These are phyloP conservation scores for Fraxinus xanthoxyloides DNA, from an alignment of 305 asterid species.

Conservation along the genomic window DNA sequence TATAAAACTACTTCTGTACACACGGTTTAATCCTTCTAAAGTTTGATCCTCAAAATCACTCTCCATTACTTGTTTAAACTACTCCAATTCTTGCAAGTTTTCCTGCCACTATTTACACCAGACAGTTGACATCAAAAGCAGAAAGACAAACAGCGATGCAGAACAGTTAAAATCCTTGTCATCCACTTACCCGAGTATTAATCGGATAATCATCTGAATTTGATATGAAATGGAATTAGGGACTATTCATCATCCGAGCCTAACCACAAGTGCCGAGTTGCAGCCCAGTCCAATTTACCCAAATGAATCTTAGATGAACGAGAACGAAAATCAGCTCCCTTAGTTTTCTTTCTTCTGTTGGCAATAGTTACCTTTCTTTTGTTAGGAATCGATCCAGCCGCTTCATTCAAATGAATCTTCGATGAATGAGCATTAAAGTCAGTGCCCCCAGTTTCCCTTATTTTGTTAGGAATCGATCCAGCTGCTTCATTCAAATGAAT, in stretches of 20 bases:
- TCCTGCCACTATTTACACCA: background rate
- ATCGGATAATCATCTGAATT: background rate
- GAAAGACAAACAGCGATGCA: background rate
- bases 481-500: background rate
- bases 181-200: background rate
- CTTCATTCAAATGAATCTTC: background rate
- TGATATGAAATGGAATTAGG: background rate
- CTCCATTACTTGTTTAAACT: too few relatives aligned
- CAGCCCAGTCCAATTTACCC: constrained; percentile 32
- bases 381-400: background rate
- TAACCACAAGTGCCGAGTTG: constrained; percentile 55
- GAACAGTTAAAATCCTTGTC: background rate
- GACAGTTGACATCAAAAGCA: background rate
- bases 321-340: background rate
- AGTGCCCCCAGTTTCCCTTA: background rate
- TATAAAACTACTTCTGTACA: too few relatives aligned
- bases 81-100: background rate
- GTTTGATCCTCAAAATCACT: too few relatives aligned
- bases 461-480: background rate
- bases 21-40: too few relatives aligned
- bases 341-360: background rate
- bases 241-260: constrained; percentile 20
- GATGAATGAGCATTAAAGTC: background rate
- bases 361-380: background rate
- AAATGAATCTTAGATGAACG: constrained; percentile 1